Evolutionary conservation across 1,284 basidiomycete genomes (phyloP).

Genomic region (Ceratobasidium sp.): DNA sequence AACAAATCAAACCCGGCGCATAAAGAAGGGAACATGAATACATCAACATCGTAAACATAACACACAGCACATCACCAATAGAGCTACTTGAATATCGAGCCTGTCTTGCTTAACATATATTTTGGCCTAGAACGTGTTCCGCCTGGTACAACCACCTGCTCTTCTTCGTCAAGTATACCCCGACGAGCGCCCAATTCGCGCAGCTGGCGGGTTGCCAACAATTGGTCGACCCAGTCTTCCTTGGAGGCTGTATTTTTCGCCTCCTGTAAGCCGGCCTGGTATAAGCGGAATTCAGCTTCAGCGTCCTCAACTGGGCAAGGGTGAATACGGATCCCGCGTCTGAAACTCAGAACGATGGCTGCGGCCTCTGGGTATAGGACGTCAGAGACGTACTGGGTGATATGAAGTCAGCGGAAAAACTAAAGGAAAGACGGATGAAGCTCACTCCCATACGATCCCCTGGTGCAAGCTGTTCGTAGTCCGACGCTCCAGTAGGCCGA

Average conservation of each 20-base stretch:
- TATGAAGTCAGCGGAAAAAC: not conserved
- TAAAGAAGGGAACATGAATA: not conserved
- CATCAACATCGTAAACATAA: not conserved
- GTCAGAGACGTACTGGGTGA: constrained; percentile 30
- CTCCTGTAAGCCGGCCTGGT: constrained; percentile 15
- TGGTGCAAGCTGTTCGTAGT: constrained; percentile 27
- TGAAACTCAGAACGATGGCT: constrained; percentile 28
- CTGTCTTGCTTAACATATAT: constrained; percentile 16
- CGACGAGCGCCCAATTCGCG: constrained; percentile 5
- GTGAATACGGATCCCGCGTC: constrained; percentile 32
- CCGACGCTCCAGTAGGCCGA: constrained; percentile 18
- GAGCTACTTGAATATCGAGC: constrained; percentile 5
- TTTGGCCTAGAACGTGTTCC: constrained; percentile 37
- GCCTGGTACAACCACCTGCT: constrained; percentile 29
- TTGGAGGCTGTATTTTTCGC: constrained; percentile 25
- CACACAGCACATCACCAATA: not conserved
- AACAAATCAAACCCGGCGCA: constrained; percentile 6
- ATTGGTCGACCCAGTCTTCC: constrained; percentile 34
- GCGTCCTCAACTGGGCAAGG: constrained; percentile 11
- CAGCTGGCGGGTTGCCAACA: constrained; percentile 31
- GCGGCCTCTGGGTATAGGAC: constrained; percentile 40
- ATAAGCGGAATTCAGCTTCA: constrained; percentile 1
- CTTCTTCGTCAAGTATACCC: not conserved
- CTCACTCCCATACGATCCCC: constrained; percentile 37
- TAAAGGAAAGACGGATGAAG: not conserved